Percentiles rank a stretch among this genome's conserved stretches.
These are phyloP conservation scores for Annulohypoxylon stygium DNA, from an alignment of 495 filamentous ascomycete species.

Conservation along the genomic window DNA sequence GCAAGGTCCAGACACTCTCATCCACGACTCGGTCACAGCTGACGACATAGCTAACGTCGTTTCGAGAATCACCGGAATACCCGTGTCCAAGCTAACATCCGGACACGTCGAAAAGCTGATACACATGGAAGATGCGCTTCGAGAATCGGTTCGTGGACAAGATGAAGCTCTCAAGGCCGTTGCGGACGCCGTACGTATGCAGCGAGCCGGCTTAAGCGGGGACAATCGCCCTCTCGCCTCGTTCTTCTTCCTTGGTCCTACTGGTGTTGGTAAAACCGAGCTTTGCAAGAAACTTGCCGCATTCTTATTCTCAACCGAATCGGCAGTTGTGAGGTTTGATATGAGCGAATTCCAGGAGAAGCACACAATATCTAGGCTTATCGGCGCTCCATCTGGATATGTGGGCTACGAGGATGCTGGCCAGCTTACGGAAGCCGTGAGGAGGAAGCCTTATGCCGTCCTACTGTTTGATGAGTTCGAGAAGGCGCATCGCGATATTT, in stretches of 20 bases:
- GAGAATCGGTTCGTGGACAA: conserved; percentile 88
- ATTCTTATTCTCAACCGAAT: conserved; percentile 93
- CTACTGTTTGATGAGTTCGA: conserved; percentile 97
- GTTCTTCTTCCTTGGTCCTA: conserved; percentile 98
- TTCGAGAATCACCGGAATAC: conserved; percentile 90
- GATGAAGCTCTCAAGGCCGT: conserved; percentile 93
- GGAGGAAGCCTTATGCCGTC: conserved; percentile 95
- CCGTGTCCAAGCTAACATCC: conserved; percentile 87
- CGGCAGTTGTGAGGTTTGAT: conserved; percentile 92
- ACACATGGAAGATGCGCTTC: conserved; percentile 92
- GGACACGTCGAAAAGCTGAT: conserved; percentile 94
- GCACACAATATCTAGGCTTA: conserved; percentile 92
- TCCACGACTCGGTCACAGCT: conserved; percentile 92
- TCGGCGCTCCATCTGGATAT: conserved; percentile 93
- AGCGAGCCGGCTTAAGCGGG: conserved; percentile 89
- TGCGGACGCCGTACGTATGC: conserved; percentile 92
- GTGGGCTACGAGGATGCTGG: conserved; percentile 98
- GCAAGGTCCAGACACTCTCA: conserved; percentile 67
- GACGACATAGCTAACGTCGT: conserved; percentile 96
- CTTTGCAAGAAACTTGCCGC: conserved; percentile 95
- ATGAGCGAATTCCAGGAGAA: conserved; percentile 99
- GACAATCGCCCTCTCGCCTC: conserved; percentile 92
- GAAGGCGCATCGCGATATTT: conserved; percentile 96
- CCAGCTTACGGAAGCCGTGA: conserved; percentile 94
- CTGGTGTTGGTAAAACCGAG: conserved; percentile 97